phyloP scores from a whole-genome alignment of 495 filamentous ascomycete species.

The Chaetomidium leptoderma region DNA sequence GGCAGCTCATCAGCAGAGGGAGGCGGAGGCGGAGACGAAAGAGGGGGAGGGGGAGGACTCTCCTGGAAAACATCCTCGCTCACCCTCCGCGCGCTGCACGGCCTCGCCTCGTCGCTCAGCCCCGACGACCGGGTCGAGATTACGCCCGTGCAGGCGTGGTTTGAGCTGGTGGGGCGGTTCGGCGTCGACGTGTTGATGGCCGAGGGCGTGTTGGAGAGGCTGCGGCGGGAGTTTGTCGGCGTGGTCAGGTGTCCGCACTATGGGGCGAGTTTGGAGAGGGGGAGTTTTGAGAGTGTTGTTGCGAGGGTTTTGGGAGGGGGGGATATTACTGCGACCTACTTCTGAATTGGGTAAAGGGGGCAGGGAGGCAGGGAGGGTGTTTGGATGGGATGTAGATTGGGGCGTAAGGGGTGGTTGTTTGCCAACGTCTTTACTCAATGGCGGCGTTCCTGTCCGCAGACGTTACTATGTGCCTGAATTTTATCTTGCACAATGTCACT shows the following conservation, averaged over 20 bases:
- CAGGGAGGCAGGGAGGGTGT: no score
- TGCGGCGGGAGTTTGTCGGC: conserved; percentile 34
- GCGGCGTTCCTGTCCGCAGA: no score
- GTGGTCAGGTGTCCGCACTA: conserved; percentile 39
- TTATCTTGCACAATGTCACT: no score
- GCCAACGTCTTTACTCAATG: no score
- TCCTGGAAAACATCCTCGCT: conserved; percentile 31
- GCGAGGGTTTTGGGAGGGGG: conserved; percentile 16
- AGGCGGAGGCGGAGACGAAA: no score
- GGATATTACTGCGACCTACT: no score
- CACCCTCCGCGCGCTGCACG: conserved; percentile 36
- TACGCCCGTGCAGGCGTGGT: conserved; percentile 52
- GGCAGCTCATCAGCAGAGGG: no score
- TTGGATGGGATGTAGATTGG: no score
- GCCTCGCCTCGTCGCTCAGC: conserved; percentile 38
- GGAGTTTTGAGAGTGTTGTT: conserved; percentile 39
- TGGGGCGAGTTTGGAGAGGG: conserved; percentile 42
- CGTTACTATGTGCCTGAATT: no score
- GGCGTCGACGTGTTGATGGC: conserved; percentile 21
- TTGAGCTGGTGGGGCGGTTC: conserved; percentile 38
- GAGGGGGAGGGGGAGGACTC: no score
- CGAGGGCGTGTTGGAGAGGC: conserved; percentile 21
- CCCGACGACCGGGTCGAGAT: conserved; percentile 35
- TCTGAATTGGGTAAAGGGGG: no score
- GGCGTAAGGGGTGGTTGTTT: no score